Evolutionary conservation across 106 monocot species (phyloP), one percentile per base, ranked within the genome.

Genomic region (Cymbidium sinense): DNA sequence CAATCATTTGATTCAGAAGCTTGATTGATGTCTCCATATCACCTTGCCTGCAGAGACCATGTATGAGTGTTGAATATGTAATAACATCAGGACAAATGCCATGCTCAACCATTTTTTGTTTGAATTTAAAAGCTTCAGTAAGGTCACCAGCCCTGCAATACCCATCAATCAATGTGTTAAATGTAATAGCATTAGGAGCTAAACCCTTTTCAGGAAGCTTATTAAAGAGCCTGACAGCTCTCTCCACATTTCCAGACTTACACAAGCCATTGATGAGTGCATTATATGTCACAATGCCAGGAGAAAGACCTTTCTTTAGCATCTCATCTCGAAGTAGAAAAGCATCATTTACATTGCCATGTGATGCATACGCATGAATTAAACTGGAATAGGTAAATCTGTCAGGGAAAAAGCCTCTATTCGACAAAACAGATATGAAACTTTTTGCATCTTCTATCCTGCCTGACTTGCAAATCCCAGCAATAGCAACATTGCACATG

Each of bases 241-340:
- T 91, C 50, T 88, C 84, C 62, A 93, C 44, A 82, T 93, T 89
- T 50, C 89, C 88, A 50, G 91, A 93, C 75, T 91, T 96, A 79
- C 91, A 93, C n/a, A 96, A 77, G 70, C 96, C 96, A 93, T 89
- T 86, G 19, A 96, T 86, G 28, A 96, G 91, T 75, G 96, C 80
- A 91, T 96, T 96, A 31, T 96, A 96, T 15, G 89, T 88, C 23
- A 85, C 84, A 78, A 96, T 81, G 74, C 85, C 82, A 34, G 96
- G 93, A 43, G 72, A 17, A 18, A 91, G 30, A 43, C 93, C 96
- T 18, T 75, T 86, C 64, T 20, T 83, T 21, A 90, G 70, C 96
- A 96, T 93, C 73, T 89, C 89, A 88, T 96, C 91, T 34, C 91
- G 81, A 35, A 93, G 78, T 27, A 81, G 76, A 84, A 96, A 96